Evolutionary conservation across 139 green algal genomes (phyloP).

Genomic region (Chlorella sp.): DNA sequence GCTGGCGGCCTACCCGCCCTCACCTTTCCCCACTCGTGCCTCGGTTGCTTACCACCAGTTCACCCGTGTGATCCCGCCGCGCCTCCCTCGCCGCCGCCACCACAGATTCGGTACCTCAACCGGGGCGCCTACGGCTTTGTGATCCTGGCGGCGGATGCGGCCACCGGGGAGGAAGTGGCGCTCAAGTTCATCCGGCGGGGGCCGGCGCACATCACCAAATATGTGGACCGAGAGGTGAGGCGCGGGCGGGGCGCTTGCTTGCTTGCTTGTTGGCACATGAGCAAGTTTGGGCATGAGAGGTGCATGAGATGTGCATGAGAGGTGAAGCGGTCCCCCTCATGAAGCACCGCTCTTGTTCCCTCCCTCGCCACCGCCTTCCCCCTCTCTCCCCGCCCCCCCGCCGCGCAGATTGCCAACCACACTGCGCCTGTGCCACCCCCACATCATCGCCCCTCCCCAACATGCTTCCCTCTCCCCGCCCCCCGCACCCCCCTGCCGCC

Average conservation of each 20-base stretch:
- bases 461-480: neutral
- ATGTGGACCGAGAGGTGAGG: constrained; percentile 90
- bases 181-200: constrained; percentile 57
- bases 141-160: constrained; percentile 31
- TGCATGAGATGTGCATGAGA: too few relatives aligned
- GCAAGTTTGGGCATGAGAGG: too few relatives aligned
- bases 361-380: too few relatives aligned
- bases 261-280: neutral
- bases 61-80: neutral
- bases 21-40: too few relatives aligned
- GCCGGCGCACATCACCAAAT: constrained; percentile 87
- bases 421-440: too few relatives aligned
- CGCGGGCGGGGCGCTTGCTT: neutral
- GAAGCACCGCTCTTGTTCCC: neutral
- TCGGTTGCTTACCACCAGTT: too few relatives aligned
- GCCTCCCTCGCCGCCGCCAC: neutral
- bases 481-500: neutral
- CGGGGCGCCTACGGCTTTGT: constrained; percentile 49
- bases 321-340: too few relatives aligned
- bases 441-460: neutral
- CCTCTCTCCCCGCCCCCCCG: too few relatives aligned
- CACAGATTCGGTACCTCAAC: constrained; percentile 44
- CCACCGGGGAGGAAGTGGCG: constrained; percentile 42
- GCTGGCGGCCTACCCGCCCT: too few relatives aligned
- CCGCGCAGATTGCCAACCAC: too few relatives aligned